A percentile compares a stretch with the other conserved stretches of the same genome.
Conservation (phyloP, 2,329 filamentous ascomycete genomes). For the Calonectria leucothoes region DNA sequence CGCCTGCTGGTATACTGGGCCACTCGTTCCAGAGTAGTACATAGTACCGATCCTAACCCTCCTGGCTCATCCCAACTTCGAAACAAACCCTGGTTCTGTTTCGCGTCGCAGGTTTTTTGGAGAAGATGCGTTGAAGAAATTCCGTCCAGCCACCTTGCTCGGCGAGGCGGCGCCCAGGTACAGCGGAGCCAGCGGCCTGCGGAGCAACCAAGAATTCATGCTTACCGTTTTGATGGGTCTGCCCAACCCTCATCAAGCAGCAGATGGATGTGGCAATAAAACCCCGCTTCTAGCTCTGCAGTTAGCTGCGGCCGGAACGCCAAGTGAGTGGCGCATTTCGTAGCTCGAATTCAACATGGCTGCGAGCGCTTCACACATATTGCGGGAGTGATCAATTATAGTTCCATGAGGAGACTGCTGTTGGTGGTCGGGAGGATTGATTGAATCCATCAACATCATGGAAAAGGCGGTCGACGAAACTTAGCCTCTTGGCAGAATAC, state of each 20-base stretch:
- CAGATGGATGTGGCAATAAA: conserved; percentile 1
- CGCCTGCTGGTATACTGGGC: background rate
- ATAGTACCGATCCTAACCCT: background rate
- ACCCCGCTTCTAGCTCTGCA: background rate
- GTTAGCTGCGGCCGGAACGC: background rate
- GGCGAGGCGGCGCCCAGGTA: background rate
- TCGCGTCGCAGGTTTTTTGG: background rate
- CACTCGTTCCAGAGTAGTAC: background rate
- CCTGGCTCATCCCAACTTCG: background rate
- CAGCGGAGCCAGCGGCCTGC: conserved; percentile 2
- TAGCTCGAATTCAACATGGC: background rate
- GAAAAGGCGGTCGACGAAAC: background rate
- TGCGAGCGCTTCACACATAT: background rate
- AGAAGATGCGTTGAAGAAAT: background rate
- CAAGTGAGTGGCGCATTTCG: background rate
- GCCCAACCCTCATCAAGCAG: background rate
- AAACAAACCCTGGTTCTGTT: background rate
- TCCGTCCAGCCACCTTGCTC: background rate
- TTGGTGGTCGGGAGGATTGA: background rate
- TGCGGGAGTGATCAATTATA: background rate
- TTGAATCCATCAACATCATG: background rate
- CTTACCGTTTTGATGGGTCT: conserved; percentile 6
- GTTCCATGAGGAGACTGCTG: background rate
- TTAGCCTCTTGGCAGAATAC: background rate
- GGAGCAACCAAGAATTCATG: background rate